These are phyloP conservation scores for Hypocreales sp. DNA, from an alignment of 2,329 filamentous ascomycete genomes.

Conservation along the genomic window DNA sequence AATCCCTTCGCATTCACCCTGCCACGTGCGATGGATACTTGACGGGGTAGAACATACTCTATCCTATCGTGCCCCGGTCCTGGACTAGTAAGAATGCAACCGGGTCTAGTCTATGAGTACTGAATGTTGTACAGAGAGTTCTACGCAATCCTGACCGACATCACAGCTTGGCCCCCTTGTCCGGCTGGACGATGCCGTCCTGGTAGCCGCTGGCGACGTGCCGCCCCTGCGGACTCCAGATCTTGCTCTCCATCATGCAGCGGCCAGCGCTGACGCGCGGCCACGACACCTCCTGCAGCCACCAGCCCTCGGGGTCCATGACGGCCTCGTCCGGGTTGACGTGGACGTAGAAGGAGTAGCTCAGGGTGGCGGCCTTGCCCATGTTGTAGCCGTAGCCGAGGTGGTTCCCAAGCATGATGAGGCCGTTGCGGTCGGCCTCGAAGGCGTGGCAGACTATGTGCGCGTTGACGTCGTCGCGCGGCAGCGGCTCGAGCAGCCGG, in stretches of 20 bases:
- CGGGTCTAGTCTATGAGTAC: too few species aligned
- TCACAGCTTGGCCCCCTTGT: slow-evolving; percentile 11
- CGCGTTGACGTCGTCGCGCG: slow-evolving; percentile 21
- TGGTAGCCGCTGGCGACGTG: slow-evolving; percentile 41
- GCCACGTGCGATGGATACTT: too few species aligned
- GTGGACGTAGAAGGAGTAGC: slow-evolving; percentile 36
- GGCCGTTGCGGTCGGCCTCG: slow-evolving; percentile 36
- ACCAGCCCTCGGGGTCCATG: slow-evolving; percentile 33
- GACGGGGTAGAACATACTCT: too few species aligned
- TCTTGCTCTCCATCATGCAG: slow-evolving; percentile 30
- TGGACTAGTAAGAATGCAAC: too few species aligned
- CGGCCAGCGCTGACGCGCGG: slow-evolving; percentile 30
- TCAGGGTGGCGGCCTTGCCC: slow-evolving; percentile 28
- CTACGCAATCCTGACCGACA: too few species aligned
- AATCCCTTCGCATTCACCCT: too few species aligned
- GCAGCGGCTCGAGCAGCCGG: slow-evolving; percentile 27
- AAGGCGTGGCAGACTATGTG: slow-evolving; percentile 35
- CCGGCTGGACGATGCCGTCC: slow-evolving; percentile 28
- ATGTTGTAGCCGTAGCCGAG: slow-evolving; percentile 27
- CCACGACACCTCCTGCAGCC: slow-evolving; percentile 36
- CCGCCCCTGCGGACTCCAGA: slow-evolving; percentile 36
- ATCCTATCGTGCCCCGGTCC: too few species aligned
- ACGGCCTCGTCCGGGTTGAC: slow-evolving; percentile 30
- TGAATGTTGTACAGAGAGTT: too few species aligned
- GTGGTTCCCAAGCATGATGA: slow-evolving; percentile 34